Conservation (phyloP, 371 early-diverging fungal species). For the Mucor saturninus region DNA sequence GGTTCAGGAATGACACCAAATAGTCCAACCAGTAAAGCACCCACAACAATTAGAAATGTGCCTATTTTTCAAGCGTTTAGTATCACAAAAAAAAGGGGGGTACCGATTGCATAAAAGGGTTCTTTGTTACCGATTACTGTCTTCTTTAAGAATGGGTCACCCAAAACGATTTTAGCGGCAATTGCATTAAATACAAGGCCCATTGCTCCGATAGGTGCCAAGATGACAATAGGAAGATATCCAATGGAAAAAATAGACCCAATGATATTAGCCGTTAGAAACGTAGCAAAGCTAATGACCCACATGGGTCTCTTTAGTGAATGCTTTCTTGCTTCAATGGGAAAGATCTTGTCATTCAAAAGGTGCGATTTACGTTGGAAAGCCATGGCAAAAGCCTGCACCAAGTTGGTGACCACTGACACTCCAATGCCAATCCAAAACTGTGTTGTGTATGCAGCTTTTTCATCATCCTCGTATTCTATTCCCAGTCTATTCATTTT, state of each 20-base stretch:
- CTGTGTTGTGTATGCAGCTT: conserved; percentile 14
- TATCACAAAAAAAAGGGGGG: background rate
- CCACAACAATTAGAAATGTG: conserved; percentile 73
- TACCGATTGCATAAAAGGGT: too few species aligned
- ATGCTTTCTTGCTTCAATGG: conserved; percentile 56
- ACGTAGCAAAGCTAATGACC: conserved; percentile 60
- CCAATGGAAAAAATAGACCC: conserved; percentile 80
- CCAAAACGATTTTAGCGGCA: conserved; percentile 71
- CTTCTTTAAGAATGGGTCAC: conserved; percentile 66
- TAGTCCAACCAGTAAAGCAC: conserved; percentile 71
- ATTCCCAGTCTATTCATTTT: background rate
- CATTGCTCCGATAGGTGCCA: conserved; percentile 83
- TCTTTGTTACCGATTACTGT: conserved; percentile 56
- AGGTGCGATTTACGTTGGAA: conserved; percentile 75
- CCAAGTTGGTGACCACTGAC: conserved; percentile 46
- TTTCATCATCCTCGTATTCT: conserved; percentile 13
- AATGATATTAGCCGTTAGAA: conserved; percentile 69
- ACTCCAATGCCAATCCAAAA: conserved; percentile 52
- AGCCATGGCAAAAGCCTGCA: conserved; percentile 70
- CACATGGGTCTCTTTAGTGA: conserved; percentile 48
- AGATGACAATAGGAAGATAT: conserved; percentile 81
- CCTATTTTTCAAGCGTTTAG: conserved; percentile 33
- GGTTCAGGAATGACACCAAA: conserved; percentile 83
- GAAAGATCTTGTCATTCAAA: conserved; percentile 58
- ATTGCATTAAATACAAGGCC: conserved; percentile 80